Evolutionary conservation across 805 yeast genomes (phyloP), one percentile per base, ranked within the genome.

Genomic region (Monosporozyma aerobia): DNA sequence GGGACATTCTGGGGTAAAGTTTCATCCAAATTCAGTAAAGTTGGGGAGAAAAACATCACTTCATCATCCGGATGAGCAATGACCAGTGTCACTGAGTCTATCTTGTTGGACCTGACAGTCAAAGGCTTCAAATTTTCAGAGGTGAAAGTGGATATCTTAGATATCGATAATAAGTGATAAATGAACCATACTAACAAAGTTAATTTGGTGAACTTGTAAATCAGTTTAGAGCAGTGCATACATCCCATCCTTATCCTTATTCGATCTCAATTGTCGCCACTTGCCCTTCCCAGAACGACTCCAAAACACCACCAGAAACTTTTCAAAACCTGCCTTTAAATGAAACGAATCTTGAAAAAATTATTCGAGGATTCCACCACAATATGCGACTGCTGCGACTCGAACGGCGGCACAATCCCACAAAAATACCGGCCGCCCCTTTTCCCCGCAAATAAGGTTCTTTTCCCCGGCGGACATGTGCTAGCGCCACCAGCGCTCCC

Each of bases 61-160:
- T 94, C 99, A 67, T 94, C 99, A 68, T 94, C 99, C 0, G 99
- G 99, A 68, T 94, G 99, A 0, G 96, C 97, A 43, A 90, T 83
- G 11, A 92, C 70, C 47, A 83, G 37, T 8, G 30, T 50, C 11
- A 50, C 37, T 6, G 48, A 23, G 35, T 44, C 10, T 4, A 44
- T 14, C 3, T 30, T 41, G 5, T 22, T 19, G 3, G 14, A 6
- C 10, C 4, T 30, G 4, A 13, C 9, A 8, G 14, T 5, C 8
- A 37, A 13, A 8, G 19, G 30, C 16, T 25, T 5, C 13, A 49
- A 10, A 43, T 47, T 47, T 14, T 19, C 25, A 11, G 47, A 41
- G 29, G 30, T 50, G 23, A 50, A 50, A 14, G 32, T 23, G 10
- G 33, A 13, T 25, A 48, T 37, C 14, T 35, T 23, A 4, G 39